Percentiles rank a stretch among this genome's conserved stretches.
Evolutionary conservation across 768 basidiomycete species (phyloP).

Genomic region (Amylocystis lapponica): DNA sequence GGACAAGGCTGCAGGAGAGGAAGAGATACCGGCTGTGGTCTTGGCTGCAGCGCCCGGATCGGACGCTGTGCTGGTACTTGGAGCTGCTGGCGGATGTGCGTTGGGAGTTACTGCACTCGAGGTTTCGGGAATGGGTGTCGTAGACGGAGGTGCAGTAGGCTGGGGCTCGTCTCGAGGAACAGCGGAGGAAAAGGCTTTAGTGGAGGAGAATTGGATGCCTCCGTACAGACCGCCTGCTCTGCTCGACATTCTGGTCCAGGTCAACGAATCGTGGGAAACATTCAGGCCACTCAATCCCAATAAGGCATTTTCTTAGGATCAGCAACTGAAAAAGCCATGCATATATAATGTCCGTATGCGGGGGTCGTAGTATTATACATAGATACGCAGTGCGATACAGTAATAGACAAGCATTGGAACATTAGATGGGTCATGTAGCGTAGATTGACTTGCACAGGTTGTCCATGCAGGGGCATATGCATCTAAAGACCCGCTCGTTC

Average conservation of each 20-base stretch:
- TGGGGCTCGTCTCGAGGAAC: constrained; percentile 32
- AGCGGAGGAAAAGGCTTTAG: constrained; percentile 47
- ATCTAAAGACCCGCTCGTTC: too few species aligned
- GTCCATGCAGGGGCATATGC: too few species aligned
- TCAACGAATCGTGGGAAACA: constrained; percentile 8
- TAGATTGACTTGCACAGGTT: too few species aligned
- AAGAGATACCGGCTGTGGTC: constrained; percentile 51
- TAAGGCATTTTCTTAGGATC: too few species aligned
- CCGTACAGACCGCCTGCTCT: constrained; percentile 83
- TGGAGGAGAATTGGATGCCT: constrained; percentile 78
- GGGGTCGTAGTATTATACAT: too few species aligned
- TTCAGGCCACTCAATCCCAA: too few species aligned
- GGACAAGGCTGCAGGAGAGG: constrained; percentile 40
- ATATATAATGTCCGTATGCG: too few species aligned
- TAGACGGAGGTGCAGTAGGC: constrained; percentile 15
- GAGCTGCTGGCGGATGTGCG: too few species aligned
- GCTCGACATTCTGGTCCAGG: constrained; percentile 56
- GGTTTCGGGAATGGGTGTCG: constrained; percentile 19
- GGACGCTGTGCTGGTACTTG: constrained; percentile 12
- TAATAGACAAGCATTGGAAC: too few species aligned
- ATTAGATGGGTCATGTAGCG: too few species aligned
- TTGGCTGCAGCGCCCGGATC: constrained; percentile 36
- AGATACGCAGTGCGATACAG: too few species aligned
- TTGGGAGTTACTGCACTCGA: constrained; percentile 18
- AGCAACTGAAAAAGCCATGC: too few species aligned